phyloP scores from a whole-genome alignment of 2,329 filamentous ascomycete species.

The Aaosphaeria arxii region DNA sequence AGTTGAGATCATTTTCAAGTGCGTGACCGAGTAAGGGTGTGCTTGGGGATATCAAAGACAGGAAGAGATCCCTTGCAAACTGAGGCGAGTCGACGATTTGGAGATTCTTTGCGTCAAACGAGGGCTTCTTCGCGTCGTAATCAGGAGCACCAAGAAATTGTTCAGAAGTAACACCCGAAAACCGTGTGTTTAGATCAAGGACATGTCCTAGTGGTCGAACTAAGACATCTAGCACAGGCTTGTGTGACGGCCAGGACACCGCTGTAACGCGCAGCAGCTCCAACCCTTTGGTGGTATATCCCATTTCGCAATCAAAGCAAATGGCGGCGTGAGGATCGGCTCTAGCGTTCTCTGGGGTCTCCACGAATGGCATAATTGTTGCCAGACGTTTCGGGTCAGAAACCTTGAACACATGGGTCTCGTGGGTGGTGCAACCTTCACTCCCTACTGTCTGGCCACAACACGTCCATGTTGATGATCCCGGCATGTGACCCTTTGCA shows the following conservation, averaged over 20 bases:
- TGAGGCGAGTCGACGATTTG: conserved; percentile 74
- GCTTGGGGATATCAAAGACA: conserved; percentile 67
- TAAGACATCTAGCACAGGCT: conserved; percentile 75
- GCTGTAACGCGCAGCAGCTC: conserved; percentile 90
- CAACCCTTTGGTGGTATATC: conserved; percentile 82
- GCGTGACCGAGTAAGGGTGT: conserved; percentile 91
- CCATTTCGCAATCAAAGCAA: conserved; percentile 96
- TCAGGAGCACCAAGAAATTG: conserved; percentile 65
- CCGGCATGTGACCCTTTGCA: conserved; percentile 50
- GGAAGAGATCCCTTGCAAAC: conserved; percentile 72
- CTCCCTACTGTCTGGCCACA: conserved; percentile 74
- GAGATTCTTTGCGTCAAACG: conserved; percentile 42
- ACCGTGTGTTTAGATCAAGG: conserved; percentile 87
- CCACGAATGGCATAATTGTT: conserved; percentile 71
- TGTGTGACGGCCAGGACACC: conserved; percentile 78
- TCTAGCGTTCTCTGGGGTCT: conserved; percentile 66
- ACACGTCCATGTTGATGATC: conserved; percentile 68
- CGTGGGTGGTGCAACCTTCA: conserved; percentile 69
- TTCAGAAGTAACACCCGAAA: conserved; percentile 79
- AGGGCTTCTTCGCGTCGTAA: conserved; percentile 23
- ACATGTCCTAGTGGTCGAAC: conserved; percentile 81
- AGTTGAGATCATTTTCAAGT: conserved; percentile 92
- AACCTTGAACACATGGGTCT: conserved; percentile 85
- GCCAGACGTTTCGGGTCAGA: conserved; percentile 74
- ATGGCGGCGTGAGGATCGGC: conserved; percentile 56